phyloP scores from a whole-genome alignment of 2,329 filamentous ascomycete genomes.

The Ascocoryne sarcoides region DNA sequence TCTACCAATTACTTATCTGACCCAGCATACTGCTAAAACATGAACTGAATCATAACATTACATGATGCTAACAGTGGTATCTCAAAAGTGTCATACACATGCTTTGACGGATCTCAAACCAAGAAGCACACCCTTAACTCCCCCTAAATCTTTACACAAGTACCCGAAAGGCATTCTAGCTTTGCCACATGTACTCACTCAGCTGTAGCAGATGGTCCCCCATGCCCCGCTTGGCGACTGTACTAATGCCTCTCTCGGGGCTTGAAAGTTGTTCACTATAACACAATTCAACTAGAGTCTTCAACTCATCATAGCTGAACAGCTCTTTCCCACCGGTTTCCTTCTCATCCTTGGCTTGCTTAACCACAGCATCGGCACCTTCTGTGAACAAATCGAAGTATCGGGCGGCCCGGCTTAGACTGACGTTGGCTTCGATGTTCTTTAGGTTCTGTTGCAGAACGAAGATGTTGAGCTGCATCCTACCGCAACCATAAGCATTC shows the following conservation, averaged over 20 bases:
- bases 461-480: constrained; percentile 88
- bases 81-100: no score
- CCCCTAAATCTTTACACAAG: no score
- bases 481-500: constrained; percentile 74
- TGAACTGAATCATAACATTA: no score
- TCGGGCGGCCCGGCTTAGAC: constrained; percentile 51
- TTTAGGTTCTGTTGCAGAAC: constrained; percentile 96
- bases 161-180: constrained; percentile 11
- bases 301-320: constrained; percentile 59
- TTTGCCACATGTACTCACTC: constrained; percentile 65
- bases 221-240: constrained; percentile 59
- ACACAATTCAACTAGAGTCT: constrained; percentile 55
- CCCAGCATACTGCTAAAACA: no score
- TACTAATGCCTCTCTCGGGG: constrained; percentile 57
- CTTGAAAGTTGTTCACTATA: constrained; percentile 60
- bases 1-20: no score
- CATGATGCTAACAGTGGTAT: no score
- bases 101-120: no score
- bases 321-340: constrained; percentile 31
- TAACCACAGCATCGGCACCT: constrained; percentile 57
- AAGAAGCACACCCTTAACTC: no score
- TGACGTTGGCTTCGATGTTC: constrained; percentile 70
- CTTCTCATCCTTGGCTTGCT: constrained; percentile 44
- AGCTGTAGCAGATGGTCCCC: constrained; percentile 61
- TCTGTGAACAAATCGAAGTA: constrained; percentile 62